These are phyloP conservation scores for Suillus americanus DNA, from an alignment of 768 basidiomycete genomes.

Conservation along the genomic window DNA sequence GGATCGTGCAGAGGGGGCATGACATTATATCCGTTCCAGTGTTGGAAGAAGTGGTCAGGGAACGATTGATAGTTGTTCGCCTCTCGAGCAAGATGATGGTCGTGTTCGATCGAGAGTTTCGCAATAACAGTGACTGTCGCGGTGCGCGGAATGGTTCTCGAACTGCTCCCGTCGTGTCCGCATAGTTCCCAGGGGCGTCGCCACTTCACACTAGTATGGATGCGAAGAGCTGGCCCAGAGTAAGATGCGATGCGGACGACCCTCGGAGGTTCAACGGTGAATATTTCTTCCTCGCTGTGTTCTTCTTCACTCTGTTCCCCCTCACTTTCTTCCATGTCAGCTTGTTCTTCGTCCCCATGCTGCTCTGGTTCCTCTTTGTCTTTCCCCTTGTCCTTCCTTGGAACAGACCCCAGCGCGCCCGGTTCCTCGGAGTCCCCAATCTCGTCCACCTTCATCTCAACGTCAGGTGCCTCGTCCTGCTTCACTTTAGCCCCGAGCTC, in stretches of 20 bases:
- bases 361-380: neutral
- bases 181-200: slow-evolving; percentile 6
- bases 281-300: neutral
- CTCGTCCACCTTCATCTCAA: neutral
- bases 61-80: slow-evolving; percentile 28
- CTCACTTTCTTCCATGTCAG: neutral
- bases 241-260: neutral
- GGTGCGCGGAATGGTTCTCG: slow-evolving; percentile 23
- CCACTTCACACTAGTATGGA: slow-evolving; percentile 18
- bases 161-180: neutral
- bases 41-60: slow-evolving; percentile 27
- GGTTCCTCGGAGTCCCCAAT: neutral
- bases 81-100: slow-evolving; percentile 35
- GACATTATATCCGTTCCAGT: slow-evolving; percentile 27
- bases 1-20: slow-evolving; percentile 36
- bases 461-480: neutral
- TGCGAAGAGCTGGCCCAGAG: slow-evolving; percentile 7
- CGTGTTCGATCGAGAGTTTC: slow-evolving; percentile 42
- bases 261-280: neutral
- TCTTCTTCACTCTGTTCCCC: neutral
- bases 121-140: slow-evolving; percentile 42
- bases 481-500: neutral
- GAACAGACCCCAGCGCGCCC: neutral
- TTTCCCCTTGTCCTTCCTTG: neutral
- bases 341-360: neutral